Evolutionary conservation across 768 basidiomycete species (phyloP).

Genomic region (Cyclocybe cylindracea): DNA sequence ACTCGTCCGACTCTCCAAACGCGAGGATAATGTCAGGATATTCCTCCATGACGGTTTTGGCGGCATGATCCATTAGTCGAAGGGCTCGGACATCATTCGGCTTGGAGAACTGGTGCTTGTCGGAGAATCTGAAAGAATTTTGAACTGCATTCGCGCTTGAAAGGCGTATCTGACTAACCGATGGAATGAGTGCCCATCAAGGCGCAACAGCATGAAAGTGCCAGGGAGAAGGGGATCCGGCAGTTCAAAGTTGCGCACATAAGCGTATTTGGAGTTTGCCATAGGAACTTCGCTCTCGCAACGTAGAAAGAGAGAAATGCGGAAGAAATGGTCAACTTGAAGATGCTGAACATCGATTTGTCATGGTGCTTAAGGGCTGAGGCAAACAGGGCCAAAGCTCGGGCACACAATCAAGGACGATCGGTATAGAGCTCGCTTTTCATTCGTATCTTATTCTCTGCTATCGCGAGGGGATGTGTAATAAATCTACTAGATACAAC

Average conservation of each 20-base stretch:
- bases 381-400: too few species aligned
- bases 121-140: constrained; percentile 67
- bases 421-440: too few species aligned
- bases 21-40: constrained; percentile 83
- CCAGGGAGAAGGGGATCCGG: constrained; percentile 84
- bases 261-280: constrained; percentile 92
- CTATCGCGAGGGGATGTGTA: too few species aligned
- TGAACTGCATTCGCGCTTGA: neutral
- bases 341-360: too few species aligned
- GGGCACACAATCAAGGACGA: too few species aligned
- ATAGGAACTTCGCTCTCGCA: constrained; percentile 37
- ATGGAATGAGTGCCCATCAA: constrained; percentile 96
- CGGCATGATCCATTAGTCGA: constrained; percentile 90
- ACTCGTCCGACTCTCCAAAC: constrained; percentile 98
- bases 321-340: too few species aligned
- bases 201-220: constrained; percentile 80
- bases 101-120: constrained; percentile 79
- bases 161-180: constrained; percentile 45
- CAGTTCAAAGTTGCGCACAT: constrained; percentile 88
- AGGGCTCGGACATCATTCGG: constrained; percentile 92
- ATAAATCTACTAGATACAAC: too few species aligned
- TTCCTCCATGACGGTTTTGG: constrained; percentile 76
- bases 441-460: too few species aligned
- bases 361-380: too few species aligned
- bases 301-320: too few species aligned